Base-by-base conservation (phyloP, 805 yeast genomes). In the Yarrowia keelungensis region DNA sequence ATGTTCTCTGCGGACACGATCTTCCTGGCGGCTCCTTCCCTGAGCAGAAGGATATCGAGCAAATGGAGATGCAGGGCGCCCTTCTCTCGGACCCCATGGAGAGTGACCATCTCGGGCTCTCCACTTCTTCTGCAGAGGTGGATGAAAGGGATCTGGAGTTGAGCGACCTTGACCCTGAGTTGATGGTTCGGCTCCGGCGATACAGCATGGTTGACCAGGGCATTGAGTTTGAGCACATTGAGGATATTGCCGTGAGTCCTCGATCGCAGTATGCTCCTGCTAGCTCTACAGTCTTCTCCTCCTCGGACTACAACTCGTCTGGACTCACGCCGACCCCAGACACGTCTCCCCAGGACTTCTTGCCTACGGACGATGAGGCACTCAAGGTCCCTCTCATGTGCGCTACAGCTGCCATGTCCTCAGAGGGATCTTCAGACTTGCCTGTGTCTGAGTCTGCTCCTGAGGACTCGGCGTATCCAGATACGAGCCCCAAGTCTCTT, bases 261-360 rank as follows among this genome's bases (percentile, higher is more conserved):
- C 61, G 10, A n/a, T 54, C 61, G 9, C 47, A 26, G 15, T 54
- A 54, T 11, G 61, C 61, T 11, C 47, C 26, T 0, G 22, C 47
- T 5, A 54, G 61, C 61, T 41, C 61, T 1, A 19, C 61, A 11
- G 45, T n/a, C 16, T 54, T 41, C 26, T 54, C 61, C 15, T 8
- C 45, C 0, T 39, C 46, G 7, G 47, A 54, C 14, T 54, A 41
- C 47, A 39, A 54, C 61, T 54, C 61, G 2, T 41, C 61, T 3
- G 47, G 61, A 2, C 38, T 26, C 15, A 54, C 61, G 9, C 61
- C 61, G 2, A 54, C 61, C 7, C 47, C 61, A 2, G 61, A 54
- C n/a, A 54, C 61, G 1, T 54, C 61, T 8, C 61, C 61, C 3
- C 61, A 54, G 47, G 61, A 54, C 11, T 54, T 54, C 38, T 22